Percentiles rank a stretch among this genome's conserved stretches.
phyloP scores from a whole-genome alignment of 2,329 filamentous ascomycete species.

The Cordyceps farinosa region DNA sequence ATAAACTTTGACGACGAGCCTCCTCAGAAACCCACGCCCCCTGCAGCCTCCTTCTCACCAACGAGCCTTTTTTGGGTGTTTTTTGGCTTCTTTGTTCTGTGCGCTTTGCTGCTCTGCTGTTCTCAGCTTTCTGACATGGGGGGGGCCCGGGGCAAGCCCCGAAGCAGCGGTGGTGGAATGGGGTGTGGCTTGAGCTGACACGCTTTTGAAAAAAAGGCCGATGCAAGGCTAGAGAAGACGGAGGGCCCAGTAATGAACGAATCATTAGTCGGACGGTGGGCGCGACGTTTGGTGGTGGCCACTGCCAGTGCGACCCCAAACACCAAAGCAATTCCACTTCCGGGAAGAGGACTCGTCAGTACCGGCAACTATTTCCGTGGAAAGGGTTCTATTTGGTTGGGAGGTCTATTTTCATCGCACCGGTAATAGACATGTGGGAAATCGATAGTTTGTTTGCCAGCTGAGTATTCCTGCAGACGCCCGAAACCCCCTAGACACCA shows the following conservation, averaged over 20 bases:
- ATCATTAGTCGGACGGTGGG: no score
- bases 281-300: no score
- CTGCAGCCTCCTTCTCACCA: background rate
- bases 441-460: no score
- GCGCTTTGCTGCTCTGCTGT: background rate
- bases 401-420: no score
- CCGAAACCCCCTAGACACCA: background rate
- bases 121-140: background rate
- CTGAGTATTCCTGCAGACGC: no score
- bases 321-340: no score
- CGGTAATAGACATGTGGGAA: no score
- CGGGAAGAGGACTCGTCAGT: no score
- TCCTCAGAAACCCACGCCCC: background rate
- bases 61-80: background rate
- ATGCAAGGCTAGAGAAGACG: background rate
- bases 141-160: background rate
- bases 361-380: no score
- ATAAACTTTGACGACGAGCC: background rate
- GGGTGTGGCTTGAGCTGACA: background rate
- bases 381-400: no score
- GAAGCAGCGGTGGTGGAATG: background rate
- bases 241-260: no score
- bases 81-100: background rate
- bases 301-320: no score
- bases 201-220: background rate